Evolutionary conservation across 1,284 basidiomycete species (phyloP).

Genomic region (Ganoderma resinaceum): DNA sequence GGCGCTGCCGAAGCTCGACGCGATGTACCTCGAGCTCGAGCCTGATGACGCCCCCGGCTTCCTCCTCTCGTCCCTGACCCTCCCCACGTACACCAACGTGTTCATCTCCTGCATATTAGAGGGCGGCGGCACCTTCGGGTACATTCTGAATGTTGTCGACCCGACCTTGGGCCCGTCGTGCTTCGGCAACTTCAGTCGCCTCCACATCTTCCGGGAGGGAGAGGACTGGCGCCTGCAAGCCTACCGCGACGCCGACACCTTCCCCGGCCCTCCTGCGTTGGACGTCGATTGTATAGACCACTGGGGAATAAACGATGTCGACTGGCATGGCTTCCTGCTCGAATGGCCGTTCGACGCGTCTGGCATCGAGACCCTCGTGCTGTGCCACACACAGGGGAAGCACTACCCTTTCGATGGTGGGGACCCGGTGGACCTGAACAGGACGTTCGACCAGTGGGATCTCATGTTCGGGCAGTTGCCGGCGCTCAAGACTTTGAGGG

Average conservation of each 20-base stretch:
- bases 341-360: neutral
- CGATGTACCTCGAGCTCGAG: neutral
- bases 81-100: neutral
- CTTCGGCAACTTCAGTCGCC: neutral
- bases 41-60: neutral
- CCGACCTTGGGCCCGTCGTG: neutral
- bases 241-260: neutral
- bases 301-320: neutral
- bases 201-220: neutral
- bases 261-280: neutral
- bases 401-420: neutral
- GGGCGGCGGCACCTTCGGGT: neutral
- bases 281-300: neutral
- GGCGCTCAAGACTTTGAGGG: neutral
- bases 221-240: neutral
- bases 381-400: conserved; percentile 2
- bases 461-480: neutral
- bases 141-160: neutral
- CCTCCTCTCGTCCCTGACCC: neutral
- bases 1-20: neutral
- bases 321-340: no score
- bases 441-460: neutral
- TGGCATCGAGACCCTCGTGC: conserved; percentile 12
- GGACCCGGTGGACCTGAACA: no score
- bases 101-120: neutral